phyloP scores from a whole-genome alignment of 176 grass and related monocot species.

The Pontederia crassipes region DNA sequence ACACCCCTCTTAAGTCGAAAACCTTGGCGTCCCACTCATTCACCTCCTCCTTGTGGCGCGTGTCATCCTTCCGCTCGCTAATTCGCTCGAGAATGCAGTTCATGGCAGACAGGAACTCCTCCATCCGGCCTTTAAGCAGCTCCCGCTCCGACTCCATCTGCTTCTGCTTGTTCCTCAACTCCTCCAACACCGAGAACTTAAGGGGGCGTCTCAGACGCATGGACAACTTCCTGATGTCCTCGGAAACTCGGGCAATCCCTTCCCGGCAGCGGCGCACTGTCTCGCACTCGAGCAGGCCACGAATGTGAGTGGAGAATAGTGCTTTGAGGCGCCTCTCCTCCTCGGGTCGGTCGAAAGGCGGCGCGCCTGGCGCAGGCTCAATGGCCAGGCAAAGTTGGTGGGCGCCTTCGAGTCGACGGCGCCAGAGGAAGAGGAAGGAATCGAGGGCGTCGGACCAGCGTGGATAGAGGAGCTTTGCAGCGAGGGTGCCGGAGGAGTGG shows the following conservation, averaged over 20 bases:
- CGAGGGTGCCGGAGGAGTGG: constrained; percentile 23
- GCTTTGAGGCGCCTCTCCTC: constrained; percentile 32
- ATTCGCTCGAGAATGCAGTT: constrained; percentile 20
- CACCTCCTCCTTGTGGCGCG: neutral
- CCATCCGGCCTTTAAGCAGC: constrained; percentile 33
- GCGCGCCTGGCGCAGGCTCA: neutral
- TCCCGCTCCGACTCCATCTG: constrained; percentile 37
- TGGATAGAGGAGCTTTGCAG: constrained; percentile 34
- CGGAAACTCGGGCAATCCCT: constrained; percentile 16
- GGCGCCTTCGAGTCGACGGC: constrained; percentile 46
- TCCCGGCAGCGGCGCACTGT: constrained; percentile 20
- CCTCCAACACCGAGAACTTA: constrained; percentile 7
- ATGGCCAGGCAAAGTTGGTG: constrained; percentile 38
- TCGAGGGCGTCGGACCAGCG: constrained; percentile 29
- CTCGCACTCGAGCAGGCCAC: constrained; percentile 27
- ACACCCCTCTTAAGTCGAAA: constrained; percentile 26
- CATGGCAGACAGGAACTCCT: constrained; percentile 46
- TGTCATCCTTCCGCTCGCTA: neutral
- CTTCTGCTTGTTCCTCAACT: constrained; percentile 29
- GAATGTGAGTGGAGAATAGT: constrained; percentile 41
- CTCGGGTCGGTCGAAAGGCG: constrained; percentile 3
- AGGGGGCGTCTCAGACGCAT: constrained; percentile 3
- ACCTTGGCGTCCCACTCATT: constrained; percentile 21
- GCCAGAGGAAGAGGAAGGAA: constrained; percentile 47
- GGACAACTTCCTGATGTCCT: constrained; percentile 27